Evolutionary conservation across 1,284 basidiomycete genomes (phyloP).

Genomic region (Caloboletus firmus): DNA sequence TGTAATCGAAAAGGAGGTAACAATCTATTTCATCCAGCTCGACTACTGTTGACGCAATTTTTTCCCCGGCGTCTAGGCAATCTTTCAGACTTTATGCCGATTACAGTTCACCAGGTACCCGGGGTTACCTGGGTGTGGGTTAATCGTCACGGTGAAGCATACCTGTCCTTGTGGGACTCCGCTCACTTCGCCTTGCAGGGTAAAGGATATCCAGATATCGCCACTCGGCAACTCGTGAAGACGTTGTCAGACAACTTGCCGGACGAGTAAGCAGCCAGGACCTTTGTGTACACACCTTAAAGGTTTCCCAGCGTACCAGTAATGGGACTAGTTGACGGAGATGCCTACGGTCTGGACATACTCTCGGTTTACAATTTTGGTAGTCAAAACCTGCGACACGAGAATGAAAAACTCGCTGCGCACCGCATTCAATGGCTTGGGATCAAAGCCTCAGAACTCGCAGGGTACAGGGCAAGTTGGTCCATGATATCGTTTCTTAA

Average conservation of each 20-base stretch:
- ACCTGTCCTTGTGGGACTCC: background rate
- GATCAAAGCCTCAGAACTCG: conserved; percentile 66
- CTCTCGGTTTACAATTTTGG: conserved; percentile 81
- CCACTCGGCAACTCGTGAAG: conserved; percentile 80
- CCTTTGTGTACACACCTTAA: conserved; percentile 6
- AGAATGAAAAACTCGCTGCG: conserved; percentile 62
- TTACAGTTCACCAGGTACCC: conserved; percentile 51
- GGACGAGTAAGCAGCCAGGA: conserved; percentile 35
- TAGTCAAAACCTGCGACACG: conserved; percentile 61
- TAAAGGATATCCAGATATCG: conserved; percentile 91
- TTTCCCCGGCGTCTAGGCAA: conserved; percentile 54
- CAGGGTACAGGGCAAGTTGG: conserved; percentile 42
- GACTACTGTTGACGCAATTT: background rate
- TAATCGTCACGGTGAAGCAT: conserved; percentile 65
- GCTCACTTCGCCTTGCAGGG: conserved; percentile 53
- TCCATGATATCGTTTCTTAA: background rate
- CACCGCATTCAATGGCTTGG: conserved; percentile 77
- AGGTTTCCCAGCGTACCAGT: conserved; percentile 59
- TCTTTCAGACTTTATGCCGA: conserved; percentile 80
- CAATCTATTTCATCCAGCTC: background rate
- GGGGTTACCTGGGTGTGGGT: conserved; percentile 54
- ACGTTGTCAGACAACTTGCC: conserved; percentile 69
- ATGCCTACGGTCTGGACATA: conserved; percentile 89
- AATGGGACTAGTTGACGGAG: conserved; percentile 81
- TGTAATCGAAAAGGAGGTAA: conserved; percentile 89